These are phyloP conservation scores for Amesomyces nigricolor DNA, from an alignment of 2,329 filamentous ascomycete species.

Conservation along the genomic window DNA sequence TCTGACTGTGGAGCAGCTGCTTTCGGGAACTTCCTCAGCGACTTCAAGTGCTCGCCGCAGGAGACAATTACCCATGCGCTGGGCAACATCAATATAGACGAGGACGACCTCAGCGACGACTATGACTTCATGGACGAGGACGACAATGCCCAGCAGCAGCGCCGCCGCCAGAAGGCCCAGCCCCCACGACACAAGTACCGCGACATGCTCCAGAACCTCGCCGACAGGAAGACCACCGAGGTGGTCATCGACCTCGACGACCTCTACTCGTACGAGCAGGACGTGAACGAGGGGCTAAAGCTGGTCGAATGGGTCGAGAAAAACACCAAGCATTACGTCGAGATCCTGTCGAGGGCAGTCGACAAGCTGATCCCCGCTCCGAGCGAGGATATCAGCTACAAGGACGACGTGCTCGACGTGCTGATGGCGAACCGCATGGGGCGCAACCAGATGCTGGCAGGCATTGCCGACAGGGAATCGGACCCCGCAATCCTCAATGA, in stretches of 20 bases:
- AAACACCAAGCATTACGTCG: slow-evolving; percentile 94
- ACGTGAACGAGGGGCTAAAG: slow-evolving; percentile 60
- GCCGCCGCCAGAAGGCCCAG: slow-evolving; percentile 45
- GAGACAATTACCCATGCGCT: slow-evolving; percentile 74
- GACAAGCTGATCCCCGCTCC: slow-evolving; percentile 81
- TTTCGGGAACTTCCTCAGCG: slow-evolving; percentile 81
- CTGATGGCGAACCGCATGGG: slow-evolving; percentile 88
- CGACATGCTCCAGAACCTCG: slow-evolving; percentile 77
- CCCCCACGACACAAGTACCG: slow-evolving; percentile 79
- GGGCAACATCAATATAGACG: slow-evolving; percentile 77
- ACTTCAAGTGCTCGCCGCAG: slow-evolving; percentile 76
- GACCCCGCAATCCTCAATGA: slow-evolving; percentile 63
- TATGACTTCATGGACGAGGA: slow-evolving; percentile 89
- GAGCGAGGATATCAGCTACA: slow-evolving; percentile 77
- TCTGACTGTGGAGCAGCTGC: slow-evolving; percentile 46
- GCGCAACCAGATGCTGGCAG: slow-evolving; percentile 71
- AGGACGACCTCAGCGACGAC: slow-evolving; percentile 80
- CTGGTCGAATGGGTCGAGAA: slow-evolving; percentile 79
- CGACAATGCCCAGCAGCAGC: slow-evolving; percentile 52
- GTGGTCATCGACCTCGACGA: slow-evolving; percentile 88
- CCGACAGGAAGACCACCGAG: slow-evolving; percentile 71
- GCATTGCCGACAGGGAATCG: slow-evolving; percentile 59
- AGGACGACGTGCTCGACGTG: slow-evolving; percentile 94
- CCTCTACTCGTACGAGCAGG: slow-evolving; percentile 71
- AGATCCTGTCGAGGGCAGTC: slow-evolving; percentile 81